These are phyloP conservation scores for Lasiodiplodia sp. DNA, from an alignment of 2,329 filamentous ascomycete species.

Conservation along the genomic window DNA sequence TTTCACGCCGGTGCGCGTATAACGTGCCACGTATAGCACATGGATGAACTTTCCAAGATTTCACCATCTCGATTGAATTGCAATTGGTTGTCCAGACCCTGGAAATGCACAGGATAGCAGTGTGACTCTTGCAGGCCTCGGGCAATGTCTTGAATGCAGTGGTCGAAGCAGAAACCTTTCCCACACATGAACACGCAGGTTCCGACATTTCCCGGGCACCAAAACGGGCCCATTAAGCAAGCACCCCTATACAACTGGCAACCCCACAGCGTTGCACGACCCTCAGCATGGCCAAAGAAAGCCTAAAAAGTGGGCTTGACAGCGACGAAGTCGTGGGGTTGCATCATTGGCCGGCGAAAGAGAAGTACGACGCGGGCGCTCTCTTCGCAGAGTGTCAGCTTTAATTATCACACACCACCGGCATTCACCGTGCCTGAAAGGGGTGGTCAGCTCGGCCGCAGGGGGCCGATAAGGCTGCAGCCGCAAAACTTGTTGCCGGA, in stretches of 20 bases:
- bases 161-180: neutral
- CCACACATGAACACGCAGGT: no score
- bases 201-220: no score
- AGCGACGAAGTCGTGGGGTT: neutral
- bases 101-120: no score
- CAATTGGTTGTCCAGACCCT: no score
- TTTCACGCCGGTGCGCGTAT: no score
- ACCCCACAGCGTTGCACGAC: neutral
- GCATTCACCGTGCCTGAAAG: neutral
- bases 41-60: no score
- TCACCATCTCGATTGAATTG: no score
- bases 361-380: neutral
- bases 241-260: neutral
- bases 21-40: no score
- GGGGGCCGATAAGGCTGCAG: constrained; percentile 20
- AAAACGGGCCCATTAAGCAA: neutral
- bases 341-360: neutral
- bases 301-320: constrained; percentile 10
- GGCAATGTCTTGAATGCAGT: neutral
- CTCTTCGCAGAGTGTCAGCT: neutral
- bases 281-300: neutral
- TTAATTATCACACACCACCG: neutral
- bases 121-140: neutral
- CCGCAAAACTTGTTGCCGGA: constrained; percentile 2
- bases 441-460: constrained; percentile 21